Base-by-base conservation (phyloP, 768 basidiomycete species). In the Kwoniella newhampshirensis region DNA sequence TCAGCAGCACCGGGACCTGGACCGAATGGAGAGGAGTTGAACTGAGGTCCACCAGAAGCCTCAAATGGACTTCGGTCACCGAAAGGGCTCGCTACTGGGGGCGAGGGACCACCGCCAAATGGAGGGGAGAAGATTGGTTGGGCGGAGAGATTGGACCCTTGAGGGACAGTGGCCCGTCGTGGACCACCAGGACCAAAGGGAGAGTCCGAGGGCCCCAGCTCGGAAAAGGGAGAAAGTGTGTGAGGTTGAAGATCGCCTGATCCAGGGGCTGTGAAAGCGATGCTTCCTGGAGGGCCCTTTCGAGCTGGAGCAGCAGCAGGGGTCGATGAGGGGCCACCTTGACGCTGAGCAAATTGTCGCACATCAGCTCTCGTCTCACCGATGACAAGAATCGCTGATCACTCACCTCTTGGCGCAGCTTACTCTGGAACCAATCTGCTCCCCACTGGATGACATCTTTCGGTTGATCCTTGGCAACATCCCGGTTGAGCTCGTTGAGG, bases 371-470 rank as follows among this genome's bases (percentile, higher is more conserved):
- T 0, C 7, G 18, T 39, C 6, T 41, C 17, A 18, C 20, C 20
- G 18, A 17, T 23, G n/a, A 42, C 26, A 23, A 28, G 13, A 15
- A 51, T 21, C 18, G 45, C 15, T 41, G 17, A 9, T 18, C 26
- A 68, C 75, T 59, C 53, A 74, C 75, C 61, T 76, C 71, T 35
- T 57, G 49, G 36, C 66, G 65, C 28, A 76, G 57, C 53, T 62
- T 60, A n/a, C 50, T 30, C 74, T 92, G 88, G 78, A 98, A 97
- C 92, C 92, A 98, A 69, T 86, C 91, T 44, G 93, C 86, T 39
- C 75, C 77, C 70, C 73, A 78, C 77, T 97, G 94, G 43, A 96
- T 85, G 3, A 87, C 84, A 72, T 98, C 94, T 67, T 84, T 85
- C 20, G 94, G 92, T 75, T 91, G 89, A 3, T 84, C 89, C 63